Conservation (phyloP, 805 yeast species). For the Dipodascopsis tothii region DNA sequence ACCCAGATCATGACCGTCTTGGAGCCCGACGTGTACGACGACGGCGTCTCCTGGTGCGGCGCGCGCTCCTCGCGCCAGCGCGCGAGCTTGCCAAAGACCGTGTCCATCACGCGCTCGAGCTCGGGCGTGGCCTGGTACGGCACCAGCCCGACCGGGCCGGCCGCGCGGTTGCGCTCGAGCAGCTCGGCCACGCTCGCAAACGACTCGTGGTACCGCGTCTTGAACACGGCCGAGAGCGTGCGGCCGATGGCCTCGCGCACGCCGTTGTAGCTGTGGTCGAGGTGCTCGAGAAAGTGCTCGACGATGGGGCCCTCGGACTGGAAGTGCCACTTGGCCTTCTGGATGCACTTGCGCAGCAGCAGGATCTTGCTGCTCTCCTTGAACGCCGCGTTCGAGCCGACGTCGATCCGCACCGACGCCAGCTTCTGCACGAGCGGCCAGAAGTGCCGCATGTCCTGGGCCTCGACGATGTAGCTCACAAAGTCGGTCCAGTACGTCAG, state of each 20-base stretch:
- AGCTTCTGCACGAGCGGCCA: conserved; percentile 45
- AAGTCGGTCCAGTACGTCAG: conserved; percentile 66
- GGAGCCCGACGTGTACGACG: conserved; percentile 53
- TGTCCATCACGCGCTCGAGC: conserved; percentile 36
- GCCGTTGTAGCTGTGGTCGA: conserved; percentile 48
- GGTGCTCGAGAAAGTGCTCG: conserved; percentile 38
- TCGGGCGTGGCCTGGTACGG: conserved; percentile 28
- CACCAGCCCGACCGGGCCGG: conserved; percentile 34
- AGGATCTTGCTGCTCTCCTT: conserved; percentile 54
- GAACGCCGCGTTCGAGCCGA: conserved; percentile 54
- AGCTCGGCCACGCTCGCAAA: conserved; percentile 36
- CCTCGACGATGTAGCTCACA: conserved; percentile 49
- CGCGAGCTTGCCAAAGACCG: conserved; percentile 40
- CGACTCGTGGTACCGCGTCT: conserved; percentile 40
- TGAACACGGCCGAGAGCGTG: conserved; percentile 43
- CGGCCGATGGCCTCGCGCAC: conserved; percentile 65
- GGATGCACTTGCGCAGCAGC: conserved; percentile 46
- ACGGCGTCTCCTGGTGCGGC: conserved; percentile 14
- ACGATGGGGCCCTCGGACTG: conserved; percentile 34
- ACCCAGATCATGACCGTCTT: conserved; percentile 61
- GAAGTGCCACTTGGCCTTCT: conserved; percentile 49
- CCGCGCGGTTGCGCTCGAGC: conserved; percentile 33
- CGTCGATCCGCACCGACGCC: conserved; percentile 41
- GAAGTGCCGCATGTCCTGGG: conserved; percentile 44
- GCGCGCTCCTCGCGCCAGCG: conserved; percentile 14